A percentile compares a stretch with the other conserved stretches of the same genome.
phyloP scores from a whole-genome alignment of 192 early-diverging fungal genomes.

The Paraglomus brasilianum region DNA sequence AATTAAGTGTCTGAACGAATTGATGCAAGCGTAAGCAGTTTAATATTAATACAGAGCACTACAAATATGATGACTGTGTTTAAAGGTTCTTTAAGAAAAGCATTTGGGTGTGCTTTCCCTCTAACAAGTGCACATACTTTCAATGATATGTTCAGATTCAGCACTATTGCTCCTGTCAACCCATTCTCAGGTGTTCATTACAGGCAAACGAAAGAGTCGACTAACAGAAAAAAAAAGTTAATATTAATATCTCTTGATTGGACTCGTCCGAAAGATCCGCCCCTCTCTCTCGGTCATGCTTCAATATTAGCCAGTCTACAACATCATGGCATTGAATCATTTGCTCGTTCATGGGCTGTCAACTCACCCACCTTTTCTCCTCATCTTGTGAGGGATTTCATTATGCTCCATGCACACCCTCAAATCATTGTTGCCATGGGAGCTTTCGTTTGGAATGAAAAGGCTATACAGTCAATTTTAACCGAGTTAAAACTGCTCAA shows the following conservation, averaged over 20 bases:
- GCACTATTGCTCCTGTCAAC: too few relatives aligned
- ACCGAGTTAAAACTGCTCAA: not conserved
- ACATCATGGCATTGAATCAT: constrained; percentile 3
- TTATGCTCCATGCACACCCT: not conserved
- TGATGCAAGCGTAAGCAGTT: too few relatives aligned
- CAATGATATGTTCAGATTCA: too few relatives aligned
- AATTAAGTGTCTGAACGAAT: too few relatives aligned
- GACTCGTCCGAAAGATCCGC: constrained; percentile 28
- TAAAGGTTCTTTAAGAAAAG: too few relatives aligned
- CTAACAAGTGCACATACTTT: too few relatives aligned
- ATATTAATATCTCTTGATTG: constrained; percentile 31
- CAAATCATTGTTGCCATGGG: constrained; percentile 19
- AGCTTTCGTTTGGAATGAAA: constrained; percentile 31
- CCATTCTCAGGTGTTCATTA: too few relatives aligned
- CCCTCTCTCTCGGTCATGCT: constrained; percentile 27
- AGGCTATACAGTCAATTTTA: constrained; percentile 26
- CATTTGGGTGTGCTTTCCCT: too few relatives aligned
- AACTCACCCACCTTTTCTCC: constrained; percentile 1
- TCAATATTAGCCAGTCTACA: constrained; percentile 26
- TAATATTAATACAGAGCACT: too few relatives aligned
- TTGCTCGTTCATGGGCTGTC: constrained; percentile 10
- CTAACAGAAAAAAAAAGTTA: not conserved
- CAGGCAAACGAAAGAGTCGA: too few relatives aligned
- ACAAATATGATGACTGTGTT: too few relatives aligned
- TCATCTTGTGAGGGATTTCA: not conserved